Evolutionary conservation across 208 protist genomes (phyloP).

Genomic region (Phytomonas sp.): DNA sequence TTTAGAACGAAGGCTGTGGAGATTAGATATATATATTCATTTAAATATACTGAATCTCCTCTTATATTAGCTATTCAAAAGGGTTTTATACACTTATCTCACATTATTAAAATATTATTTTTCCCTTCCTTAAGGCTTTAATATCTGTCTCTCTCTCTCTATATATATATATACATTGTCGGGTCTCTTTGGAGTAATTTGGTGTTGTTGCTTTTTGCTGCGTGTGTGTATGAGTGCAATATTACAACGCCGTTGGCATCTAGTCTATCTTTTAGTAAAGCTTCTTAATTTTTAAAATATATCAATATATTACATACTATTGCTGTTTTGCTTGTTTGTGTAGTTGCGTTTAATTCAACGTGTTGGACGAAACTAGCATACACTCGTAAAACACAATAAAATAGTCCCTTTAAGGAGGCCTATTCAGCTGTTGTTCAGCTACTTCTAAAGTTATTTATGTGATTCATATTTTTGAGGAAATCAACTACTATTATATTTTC

Average conservation of each 20-base stretch:
- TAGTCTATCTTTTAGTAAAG: conserved; percentile 14
- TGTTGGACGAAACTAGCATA: not conserved
- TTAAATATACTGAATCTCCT: not conserved
- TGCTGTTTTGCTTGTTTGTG: conserved; percentile 14
- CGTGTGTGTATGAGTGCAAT: conserved; percentile 15
- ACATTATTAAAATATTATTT: conserved; percentile 15
- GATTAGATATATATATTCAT: not conserved
- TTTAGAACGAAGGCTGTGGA: conserved; percentile 7
- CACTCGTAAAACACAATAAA: not conserved
- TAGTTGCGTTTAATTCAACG: conserved; percentile 3
- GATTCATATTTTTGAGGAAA: conserved; percentile 6
- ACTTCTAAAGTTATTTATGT: conserved; percentile 5
- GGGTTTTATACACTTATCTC: conserved; percentile 11
- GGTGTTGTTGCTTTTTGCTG: conserved; percentile 6
- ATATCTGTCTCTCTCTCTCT: conserved; percentile 10
- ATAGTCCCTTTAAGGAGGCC: not conserved
- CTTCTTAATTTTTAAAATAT: not conserved
- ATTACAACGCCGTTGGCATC: conserved; percentile 10
- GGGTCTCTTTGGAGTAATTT: not conserved
- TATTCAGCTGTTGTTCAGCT: conserved; percentile 10
- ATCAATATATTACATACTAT: conserved; percentile 11
- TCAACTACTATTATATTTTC: conserved; percentile 2
- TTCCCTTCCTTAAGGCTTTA: conserved; percentile 7
- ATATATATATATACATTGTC: conserved; percentile 2
- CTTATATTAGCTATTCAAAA: not conserved